phyloP scores from a whole-genome alignment of 805 yeast species.

The Candida ulmi region DNA sequence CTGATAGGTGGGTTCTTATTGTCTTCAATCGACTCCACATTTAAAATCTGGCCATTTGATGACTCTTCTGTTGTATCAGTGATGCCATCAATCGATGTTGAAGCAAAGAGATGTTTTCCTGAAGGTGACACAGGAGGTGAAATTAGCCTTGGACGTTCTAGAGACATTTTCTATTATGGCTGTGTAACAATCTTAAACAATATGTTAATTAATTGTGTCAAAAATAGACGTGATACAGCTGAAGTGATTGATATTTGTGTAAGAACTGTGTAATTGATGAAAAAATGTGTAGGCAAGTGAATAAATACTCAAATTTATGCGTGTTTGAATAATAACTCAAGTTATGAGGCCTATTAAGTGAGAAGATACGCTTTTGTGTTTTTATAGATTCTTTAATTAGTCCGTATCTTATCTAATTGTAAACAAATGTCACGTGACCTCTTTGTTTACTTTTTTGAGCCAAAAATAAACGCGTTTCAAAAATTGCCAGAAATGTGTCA shows the following conservation, averaged over 20 bases:
- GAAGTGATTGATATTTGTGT: no score
- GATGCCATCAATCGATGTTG: neutral
- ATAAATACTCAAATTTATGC: no score
- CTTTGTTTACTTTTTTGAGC: neutral
- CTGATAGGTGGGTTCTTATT: neutral
- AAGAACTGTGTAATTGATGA: no score
- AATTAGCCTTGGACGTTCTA: neutral
- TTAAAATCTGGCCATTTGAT: no score
- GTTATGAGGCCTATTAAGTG: no score
- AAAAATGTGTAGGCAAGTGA: no score
- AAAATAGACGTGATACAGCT: no score
- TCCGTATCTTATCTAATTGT: constrained; percentile 1
- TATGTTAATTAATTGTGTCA: no score
- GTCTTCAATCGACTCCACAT: no score
- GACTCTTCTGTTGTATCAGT: no score
- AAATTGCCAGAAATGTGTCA: neutral
- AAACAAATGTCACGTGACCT: constrained; percentile 13
- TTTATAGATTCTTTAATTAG: neutral
- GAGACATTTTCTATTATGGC: neutral
- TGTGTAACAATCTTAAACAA: no score
- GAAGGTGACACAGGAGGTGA: constrained; percentile 19
- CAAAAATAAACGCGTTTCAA: neutral
- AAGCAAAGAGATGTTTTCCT: neutral
- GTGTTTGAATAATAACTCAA: no score
- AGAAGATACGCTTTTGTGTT: neutral